Evolutionary conservation across 1,139 yeast genomes (phyloP), one percentile per base, ranked within the genome.

Genomic region (Starmera stellimalicola): DNA sequence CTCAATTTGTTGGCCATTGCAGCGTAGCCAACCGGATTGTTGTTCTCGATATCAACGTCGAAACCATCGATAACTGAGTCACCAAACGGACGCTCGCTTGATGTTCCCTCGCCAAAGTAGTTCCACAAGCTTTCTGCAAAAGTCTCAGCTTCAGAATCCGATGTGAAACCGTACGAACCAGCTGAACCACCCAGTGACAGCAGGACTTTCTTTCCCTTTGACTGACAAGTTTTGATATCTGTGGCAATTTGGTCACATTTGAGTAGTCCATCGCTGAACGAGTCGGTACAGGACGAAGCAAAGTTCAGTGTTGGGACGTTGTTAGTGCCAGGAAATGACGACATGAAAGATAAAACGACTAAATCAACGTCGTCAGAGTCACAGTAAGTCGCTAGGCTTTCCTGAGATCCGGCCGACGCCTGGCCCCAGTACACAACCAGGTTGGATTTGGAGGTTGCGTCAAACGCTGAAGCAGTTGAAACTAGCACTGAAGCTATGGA

Each of bases 391-490:
- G 77, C 64, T 37, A 88, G 65, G 12, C 70, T 55, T 40, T 73
- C 63, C 55, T 87, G 95, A 28, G 73, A 52, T n/a, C 85, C 85
- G 22, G 74, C 81, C 14, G 93, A 77, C 50, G 77, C 74, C 60
- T 87, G 96, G 30, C 96, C 96, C 95, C 95, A 87, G 59, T 85
- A 85, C 12, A 83, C 69, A 20, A 79, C 95, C 31, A 84, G 74
- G 46, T 82, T 81, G 31, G 69, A 57, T 35, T 71, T 63, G 23
- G 73, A 56, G 2, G 40, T 18, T 6, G 35, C 19, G 5, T 30
- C 30, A 11, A 40, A 4, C 7, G 36, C 19, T 12, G 37, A 16
- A 7, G 20, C 14, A 15, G 25, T n/a, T 5, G 14, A n/a, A 14
- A 5, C 7, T 6, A 22, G 11, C 6, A 22, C 14, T 22, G 25